phyloP scores from a whole-genome alignment of 768 basidiomycete genomes.

The Naematelia aurantialba region DNA sequence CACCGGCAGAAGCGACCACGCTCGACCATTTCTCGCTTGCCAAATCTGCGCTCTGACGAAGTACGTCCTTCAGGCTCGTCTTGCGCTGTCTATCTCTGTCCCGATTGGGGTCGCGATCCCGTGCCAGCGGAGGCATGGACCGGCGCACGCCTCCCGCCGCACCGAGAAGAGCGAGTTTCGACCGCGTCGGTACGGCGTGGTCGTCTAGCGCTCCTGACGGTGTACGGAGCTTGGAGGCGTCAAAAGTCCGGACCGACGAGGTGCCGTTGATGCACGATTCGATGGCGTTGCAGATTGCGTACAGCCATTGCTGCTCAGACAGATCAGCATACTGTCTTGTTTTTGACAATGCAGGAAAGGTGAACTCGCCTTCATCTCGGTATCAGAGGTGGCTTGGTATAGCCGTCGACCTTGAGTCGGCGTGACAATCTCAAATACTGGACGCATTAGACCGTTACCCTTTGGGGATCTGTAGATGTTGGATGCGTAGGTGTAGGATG shows the following conservation, averaged over 20 bases:
- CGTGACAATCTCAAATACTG: constrained; percentile 50
- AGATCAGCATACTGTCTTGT: constrained; percentile 13
- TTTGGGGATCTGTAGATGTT: not conserved
- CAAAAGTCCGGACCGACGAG: constrained; percentile 43
- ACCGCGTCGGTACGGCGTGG: constrained; percentile 34
- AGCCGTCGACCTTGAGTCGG: constrained; percentile 43
- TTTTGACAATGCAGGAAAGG: not conserved
- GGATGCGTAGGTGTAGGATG: too few relatives aligned
- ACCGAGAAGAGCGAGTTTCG: constrained; percentile 10
- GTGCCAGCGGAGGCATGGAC: constrained; percentile 18
- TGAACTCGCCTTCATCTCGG: constrained; percentile 44
- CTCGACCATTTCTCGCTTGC: constrained; percentile 27
- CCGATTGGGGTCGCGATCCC: constrained; percentile 1
- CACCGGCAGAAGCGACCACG: too few relatives aligned
- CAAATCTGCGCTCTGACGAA: constrained; percentile 28
- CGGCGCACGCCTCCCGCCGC: constrained; percentile 4
- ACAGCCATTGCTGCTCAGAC: constrained; percentile 43
- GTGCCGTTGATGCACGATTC: constrained; percentile 49
- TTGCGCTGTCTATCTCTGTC: constrained; percentile 25
- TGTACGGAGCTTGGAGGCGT: constrained; percentile 38
- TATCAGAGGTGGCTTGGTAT: constrained; percentile 47
- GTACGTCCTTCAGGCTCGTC: constrained; percentile 37
- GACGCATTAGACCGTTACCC: too few relatives aligned
- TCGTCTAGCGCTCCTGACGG: constrained; percentile 39
- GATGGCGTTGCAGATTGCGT: constrained; percentile 49